Conservation (phyloP, 1,139 yeast genomes). For the Nadsonia commutata region DNA sequence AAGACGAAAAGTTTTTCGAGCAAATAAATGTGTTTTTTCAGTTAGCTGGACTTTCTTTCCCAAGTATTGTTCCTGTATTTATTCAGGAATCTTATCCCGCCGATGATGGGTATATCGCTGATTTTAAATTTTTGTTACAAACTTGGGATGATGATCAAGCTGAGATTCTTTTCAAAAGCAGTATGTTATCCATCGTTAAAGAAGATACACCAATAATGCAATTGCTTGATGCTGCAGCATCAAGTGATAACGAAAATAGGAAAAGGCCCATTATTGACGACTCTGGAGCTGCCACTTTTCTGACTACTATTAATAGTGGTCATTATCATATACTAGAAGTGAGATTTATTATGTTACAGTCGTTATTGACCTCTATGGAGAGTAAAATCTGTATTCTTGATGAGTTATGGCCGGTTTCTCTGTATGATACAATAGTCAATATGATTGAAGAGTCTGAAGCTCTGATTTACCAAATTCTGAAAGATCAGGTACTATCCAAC, state of each 20-base stretch:
- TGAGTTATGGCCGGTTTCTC: conserved; percentile 15
- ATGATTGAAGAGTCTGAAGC: conserved; percentile 13
- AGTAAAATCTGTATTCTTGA: conserved; percentile 9
- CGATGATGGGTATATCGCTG: conserved; percentile 19
- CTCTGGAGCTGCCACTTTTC: conserved; percentile 19
- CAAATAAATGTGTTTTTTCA: conserved; percentile 16
- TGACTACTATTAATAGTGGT: conserved; percentile 22
- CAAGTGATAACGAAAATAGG: conserved; percentile 16
- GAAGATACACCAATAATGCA: conserved; percentile 22
- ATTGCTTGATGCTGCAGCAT: conserved; percentile 25
- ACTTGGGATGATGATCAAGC: conserved; percentile 30
- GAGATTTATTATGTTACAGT: conserved; percentile 22
- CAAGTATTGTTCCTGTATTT: conserved; percentile 14
- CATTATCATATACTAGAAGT: conserved; percentile 33
- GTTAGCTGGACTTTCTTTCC: conserved; percentile 13
- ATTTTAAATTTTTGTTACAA: conserved; percentile 26
- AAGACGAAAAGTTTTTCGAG: conserved; percentile 19
- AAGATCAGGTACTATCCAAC: background rate
- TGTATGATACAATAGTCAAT: conserved; percentile 12
- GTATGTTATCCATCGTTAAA: conserved; percentile 8
- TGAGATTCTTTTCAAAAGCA: conserved; percentile 14
- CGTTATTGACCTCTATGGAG: conserved; percentile 22
- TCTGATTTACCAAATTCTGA: conserved; percentile 7
- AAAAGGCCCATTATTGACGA: conserved; percentile 9
- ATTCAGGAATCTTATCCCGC: conserved; percentile 11